A percentile compares a stretch with the other conserved stretches of the same genome.
These are phyloP conservation scores for Pseudozyma thailandica DNA, from an alignment of 1,284 basidiomycete genomes.

Conservation along the genomic window DNA sequence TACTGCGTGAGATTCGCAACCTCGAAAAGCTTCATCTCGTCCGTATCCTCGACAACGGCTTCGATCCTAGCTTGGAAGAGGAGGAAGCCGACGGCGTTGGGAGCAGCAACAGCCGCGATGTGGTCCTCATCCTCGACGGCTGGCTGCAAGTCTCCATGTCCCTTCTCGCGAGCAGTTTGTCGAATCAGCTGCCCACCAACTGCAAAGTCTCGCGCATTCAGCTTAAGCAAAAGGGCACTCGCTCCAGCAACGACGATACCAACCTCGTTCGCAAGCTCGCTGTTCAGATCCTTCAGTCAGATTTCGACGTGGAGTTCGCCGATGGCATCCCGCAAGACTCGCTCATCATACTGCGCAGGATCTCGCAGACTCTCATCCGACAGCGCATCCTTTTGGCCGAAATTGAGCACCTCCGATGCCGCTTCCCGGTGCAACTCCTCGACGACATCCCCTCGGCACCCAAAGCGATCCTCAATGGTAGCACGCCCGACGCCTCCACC, in stretches of 20 bases:
- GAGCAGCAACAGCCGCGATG: conserved; percentile 26
- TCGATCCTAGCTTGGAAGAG: conserved; percentile 36
- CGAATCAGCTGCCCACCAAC: conserved; percentile 30
- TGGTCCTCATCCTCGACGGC: conserved; percentile 50
- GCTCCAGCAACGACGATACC: conserved; percentile 31
- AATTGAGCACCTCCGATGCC: conserved; percentile 51
- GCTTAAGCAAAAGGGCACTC: conserved; percentile 41
- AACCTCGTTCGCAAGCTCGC: conserved; percentile 41
- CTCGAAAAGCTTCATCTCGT: conserved; percentile 60
- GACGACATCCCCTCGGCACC: conserved; percentile 19
- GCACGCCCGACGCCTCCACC: conserved; percentile 22
- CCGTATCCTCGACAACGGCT: conserved; percentile 40
- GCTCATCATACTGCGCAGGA: conserved; percentile 43
- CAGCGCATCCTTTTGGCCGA: conserved; percentile 48
- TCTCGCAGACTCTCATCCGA: conserved; percentile 45
- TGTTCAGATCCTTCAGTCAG: conserved; percentile 35
- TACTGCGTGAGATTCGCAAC: conserved; percentile 54
- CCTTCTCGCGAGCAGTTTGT: conserved; percentile 28
- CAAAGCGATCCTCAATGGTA: conserved; percentile 15
- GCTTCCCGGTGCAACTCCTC: conserved; percentile 48
- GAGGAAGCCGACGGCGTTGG: conserved; percentile 22
- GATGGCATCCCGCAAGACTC: conserved; percentile 35
- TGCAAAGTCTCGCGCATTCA: conserved; percentile 46
- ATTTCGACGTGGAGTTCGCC: conserved; percentile 45
- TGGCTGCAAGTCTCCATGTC: conserved; percentile 52